Evolutionary conservation across 169 alveolate genomes (phyloP).

Genomic region (Prorocentrum cordatum): DNA sequence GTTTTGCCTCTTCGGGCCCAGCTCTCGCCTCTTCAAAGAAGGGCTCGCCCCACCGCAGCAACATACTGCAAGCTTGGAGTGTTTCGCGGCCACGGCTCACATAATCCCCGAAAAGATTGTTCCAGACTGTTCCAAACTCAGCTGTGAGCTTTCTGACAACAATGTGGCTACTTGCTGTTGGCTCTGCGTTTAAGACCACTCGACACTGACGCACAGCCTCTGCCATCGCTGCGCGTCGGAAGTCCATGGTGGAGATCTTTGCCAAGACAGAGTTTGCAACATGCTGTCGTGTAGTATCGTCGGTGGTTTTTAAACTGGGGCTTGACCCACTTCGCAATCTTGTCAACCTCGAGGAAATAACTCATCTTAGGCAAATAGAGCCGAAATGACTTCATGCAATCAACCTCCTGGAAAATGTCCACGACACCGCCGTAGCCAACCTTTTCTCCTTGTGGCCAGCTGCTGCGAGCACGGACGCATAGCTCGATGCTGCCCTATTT

Average conservation of each 20-base stretch:
- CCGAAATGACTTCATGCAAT: not conserved
- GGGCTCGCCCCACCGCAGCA: not conserved
- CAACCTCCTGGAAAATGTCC: not conserved
- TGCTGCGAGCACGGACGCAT: not conserved
- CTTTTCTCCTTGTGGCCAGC: not conserved
- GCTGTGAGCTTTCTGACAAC: not conserved
- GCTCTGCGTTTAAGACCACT: not conserved
- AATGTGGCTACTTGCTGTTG: not conserved
- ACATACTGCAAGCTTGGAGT: not conserved
- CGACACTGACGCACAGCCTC: not conserved
- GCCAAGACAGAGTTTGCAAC: not conserved
- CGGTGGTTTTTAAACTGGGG: constrained; percentile 1
- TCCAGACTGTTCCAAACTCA: not conserved
- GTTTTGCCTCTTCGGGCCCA: not conserved
- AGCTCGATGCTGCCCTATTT: not conserved
- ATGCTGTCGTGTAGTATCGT: not conserved
- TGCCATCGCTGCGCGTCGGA: not conserved
- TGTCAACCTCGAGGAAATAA: not conserved
- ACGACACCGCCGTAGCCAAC: not conserved
- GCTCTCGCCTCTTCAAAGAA: not conserved
- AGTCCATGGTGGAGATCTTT: not conserved
- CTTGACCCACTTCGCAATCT: not conserved
- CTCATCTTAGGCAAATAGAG: not conserved
- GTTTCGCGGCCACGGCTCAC: not conserved
- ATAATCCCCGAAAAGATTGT: not conserved